Conservation (phyloP, 2,329 filamentous ascomycete genomes). For the Phyllosticta citrichinensis region DNA sequence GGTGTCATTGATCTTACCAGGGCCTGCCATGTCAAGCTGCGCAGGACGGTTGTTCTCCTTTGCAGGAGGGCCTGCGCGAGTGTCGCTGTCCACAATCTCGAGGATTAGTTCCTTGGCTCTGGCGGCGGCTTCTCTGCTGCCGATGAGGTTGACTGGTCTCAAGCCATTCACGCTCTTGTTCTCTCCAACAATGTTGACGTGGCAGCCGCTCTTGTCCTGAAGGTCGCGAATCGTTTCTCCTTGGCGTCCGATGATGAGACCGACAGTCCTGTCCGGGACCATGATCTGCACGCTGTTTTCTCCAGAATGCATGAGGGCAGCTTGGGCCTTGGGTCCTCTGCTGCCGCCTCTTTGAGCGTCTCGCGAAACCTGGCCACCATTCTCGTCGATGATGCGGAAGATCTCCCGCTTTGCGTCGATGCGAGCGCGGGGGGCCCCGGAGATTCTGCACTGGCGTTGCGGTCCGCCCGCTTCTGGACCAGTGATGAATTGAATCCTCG, state of each 20-base stretch:
- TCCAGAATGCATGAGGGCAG: constrained; percentile 37
- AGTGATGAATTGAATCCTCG: constrained; percentile 80
- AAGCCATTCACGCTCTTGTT: constrained; percentile 87
- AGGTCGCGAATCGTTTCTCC: constrained; percentile 89
- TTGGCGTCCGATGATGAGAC: constrained; percentile 85
- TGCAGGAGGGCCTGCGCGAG: constrained; percentile 19
- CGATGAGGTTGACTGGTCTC: constrained; percentile 83
- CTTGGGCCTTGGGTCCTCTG: neutral
- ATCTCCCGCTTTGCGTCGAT: constrained; percentile 74
- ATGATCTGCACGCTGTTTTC: constrained; percentile 87
- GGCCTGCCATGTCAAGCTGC: constrained; percentile 28
- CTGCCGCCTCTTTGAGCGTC: neutral
- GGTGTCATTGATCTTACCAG: constrained; percentile 63
- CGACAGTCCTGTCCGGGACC: constrained; percentile 88
- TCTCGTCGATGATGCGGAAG: constrained; percentile 80
- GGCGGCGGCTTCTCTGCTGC: constrained; percentile 61
- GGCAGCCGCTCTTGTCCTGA: constrained; percentile 85
- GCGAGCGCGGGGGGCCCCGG: constrained; percentile 60
- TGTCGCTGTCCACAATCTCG: constrained; percentile 91
- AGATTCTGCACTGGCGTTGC: constrained; percentile 77
- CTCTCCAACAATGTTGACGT: constrained; percentile 90
- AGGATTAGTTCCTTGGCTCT: constrained; percentile 80
- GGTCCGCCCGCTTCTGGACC: constrained; percentile 60
- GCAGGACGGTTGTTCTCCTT: constrained; percentile 36
- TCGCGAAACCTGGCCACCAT: constrained; percentile 45